These are phyloP conservation scores for Inonotus hispidus DNA, from an alignment of 1,284 basidiomycete genomes.

Conservation along the genomic window DNA sequence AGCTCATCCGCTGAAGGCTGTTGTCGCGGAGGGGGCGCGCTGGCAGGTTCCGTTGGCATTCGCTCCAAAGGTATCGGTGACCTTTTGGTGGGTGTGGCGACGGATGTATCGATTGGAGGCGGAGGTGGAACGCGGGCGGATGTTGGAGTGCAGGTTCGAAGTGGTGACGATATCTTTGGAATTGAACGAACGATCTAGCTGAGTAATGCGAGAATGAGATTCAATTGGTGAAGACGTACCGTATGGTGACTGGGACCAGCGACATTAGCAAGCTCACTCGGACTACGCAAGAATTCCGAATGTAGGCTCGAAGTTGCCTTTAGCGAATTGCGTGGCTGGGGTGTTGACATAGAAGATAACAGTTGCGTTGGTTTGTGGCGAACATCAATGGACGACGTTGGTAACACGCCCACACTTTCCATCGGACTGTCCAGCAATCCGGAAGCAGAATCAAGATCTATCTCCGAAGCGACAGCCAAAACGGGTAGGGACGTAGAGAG, in stretches of 20 bases:
- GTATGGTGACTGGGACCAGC: neutral
- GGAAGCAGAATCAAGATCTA: neutral
- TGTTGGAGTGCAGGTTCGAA: neutral
- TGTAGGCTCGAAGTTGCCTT: neutral
- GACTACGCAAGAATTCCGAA: neutral
- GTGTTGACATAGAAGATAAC: neutral
- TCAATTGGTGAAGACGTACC: neutral
- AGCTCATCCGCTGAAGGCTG: slow-evolving; percentile 14
- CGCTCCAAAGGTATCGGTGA: slow-evolving; percentile 8
- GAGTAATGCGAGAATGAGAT: neutral
- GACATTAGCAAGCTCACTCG: neutral
- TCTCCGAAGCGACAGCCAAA: neutral
- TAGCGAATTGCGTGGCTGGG: neutral
- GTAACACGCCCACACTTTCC: neutral
- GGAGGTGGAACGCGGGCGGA: neutral
- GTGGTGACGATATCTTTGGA: neutral
- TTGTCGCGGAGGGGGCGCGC: neutral
- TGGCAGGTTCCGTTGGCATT: slow-evolving; percentile 13
- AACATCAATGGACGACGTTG: neutral
- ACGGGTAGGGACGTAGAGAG: neutral
- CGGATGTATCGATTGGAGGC: slow-evolving; percentile 4
- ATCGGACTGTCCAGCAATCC: neutral
- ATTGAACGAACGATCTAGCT: neutral
- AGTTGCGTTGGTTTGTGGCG: neutral
- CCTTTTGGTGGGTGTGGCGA: neutral